Evolutionary conservation across 1,284 basidiomycete genomes (phyloP), one percentile per base, ranked within the genome.

Genomic region (Fistulina hepatica): DNA sequence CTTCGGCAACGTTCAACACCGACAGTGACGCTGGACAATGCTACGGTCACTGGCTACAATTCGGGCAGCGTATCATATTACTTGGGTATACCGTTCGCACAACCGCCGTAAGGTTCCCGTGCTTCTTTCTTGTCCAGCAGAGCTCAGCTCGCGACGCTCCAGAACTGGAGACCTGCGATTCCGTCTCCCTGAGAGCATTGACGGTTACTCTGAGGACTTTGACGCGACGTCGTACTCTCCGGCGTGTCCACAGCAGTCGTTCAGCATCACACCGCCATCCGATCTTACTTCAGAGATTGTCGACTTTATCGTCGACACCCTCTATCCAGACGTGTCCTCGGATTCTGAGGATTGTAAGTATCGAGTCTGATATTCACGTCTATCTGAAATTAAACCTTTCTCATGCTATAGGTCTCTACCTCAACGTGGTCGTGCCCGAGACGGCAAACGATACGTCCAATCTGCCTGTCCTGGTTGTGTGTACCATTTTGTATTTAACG

Each of bases 391-490:
- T 26, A 5, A 19, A 23, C 10, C 1, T 24, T 15, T 7, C 19
- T 11, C 17, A n/a, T n/a, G n/a, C 5, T 24, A 12, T 19, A 69
- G 75, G 76, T 49, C 54, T 80, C 25, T 68, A 63, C 2, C 48
- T 79, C 45, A 79, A 79, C 48, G 65, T 81, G 5, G 58, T 71
- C 37, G 66, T 61, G 21, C 69, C 75, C 3, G 51, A 60, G 1
- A 55, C 51, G n/a, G 56, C 61, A 1, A 56, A 52, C 1, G 32
- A 60, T 1, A 47, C 44, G 0, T 60, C 63, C 1, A 65, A 67
- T 24, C 53, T 76, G 16, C 76, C 77, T 0, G 72, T 81, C 4
- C 58, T 75, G 11, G 62, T 67, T 22, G 73, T 75, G 47, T 43
- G 64, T 56, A n/a, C n/a, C n/a, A n/a, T n/a, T n/a, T n/a, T n/a